Conservation (phyloP, 2,329 filamentous ascomycete genomes). For the Paracoccidioides brasiliensis region DNA sequence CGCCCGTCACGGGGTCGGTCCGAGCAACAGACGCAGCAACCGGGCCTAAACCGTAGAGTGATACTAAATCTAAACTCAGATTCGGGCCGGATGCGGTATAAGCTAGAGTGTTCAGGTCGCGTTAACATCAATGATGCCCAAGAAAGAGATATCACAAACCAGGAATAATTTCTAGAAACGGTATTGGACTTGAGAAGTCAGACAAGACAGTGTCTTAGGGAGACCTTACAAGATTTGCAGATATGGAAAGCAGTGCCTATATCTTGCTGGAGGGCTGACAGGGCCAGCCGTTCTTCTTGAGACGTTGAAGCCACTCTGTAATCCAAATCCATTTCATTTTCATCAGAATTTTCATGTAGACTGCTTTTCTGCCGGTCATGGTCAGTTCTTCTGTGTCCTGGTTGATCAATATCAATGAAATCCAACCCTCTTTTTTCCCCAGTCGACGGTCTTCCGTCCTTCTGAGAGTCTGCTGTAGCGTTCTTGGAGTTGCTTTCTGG, state of each 20-base stretch:
- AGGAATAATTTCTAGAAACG: slow-evolving; percentile 4
- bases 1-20: slow-evolving; percentile 47
- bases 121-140: slow-evolving; percentile 31
- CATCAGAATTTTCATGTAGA: slow-evolving; percentile 15
- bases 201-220: slow-evolving; percentile 21
- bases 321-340: slow-evolving; percentile 30
- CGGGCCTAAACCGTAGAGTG: slow-evolving; percentile 43
- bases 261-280: slow-evolving; percentile 34
- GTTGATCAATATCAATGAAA: slow-evolving; percentile 12
- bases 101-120: slow-evolving; percentile 27
- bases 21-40: slow-evolving; percentile 47
- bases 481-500: slow-evolving; percentile 24
- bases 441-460: slow-evolving; percentile 9
- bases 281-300: slow-evolving; percentile 17
- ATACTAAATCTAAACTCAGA: slow-evolving; percentile 45
- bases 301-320: slow-evolving; percentile 14
- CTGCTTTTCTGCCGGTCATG: slow-evolving; percentile 20
- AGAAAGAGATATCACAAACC: slow-evolving; percentile 18
- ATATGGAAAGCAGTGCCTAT: slow-evolving; percentile 36
- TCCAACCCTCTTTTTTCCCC: slow-evolving; percentile 5
- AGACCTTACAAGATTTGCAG: slow-evolving; percentile 38
- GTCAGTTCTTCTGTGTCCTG: slow-evolving; percentile 23
- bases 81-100: slow-evolving; percentile 42
- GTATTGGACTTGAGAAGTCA: slow-evolving; percentile 13
- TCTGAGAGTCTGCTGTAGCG: slow-evolving; percentile 13